Base-by-base conservation (phyloP, 208 protist species). In the Tritrichomonas foetus region DNA sequence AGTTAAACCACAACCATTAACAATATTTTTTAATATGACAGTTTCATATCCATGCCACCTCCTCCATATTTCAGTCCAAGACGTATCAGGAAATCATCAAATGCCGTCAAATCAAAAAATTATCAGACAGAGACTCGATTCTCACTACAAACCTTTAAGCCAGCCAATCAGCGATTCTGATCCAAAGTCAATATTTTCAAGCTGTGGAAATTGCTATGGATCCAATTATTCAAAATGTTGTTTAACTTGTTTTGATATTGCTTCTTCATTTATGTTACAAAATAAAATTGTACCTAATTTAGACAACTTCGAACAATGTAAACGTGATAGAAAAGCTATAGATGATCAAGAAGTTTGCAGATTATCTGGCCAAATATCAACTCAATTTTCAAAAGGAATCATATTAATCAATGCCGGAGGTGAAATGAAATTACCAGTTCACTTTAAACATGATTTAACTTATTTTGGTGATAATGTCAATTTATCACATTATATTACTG, bases 401-500 rank as follows among this genome's bases (percentile, higher is more conserved):
- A 53, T 89, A 22, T 44, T 39, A 27, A 22, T 89, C 39, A 27
- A 8, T n/a, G 78, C 44, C 9, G 78, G 78, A 39, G 78, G 78
- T 33, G 33, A 53, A 27, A 47, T 57, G 33, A 1, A 53, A 89
- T 44, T 49, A 39, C 78, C 78, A 57, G 27, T 89, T 57, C 20
- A 50, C 47, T 89, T 57, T 36, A 89, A 89, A 57, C 27, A 57
- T 49, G 78, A 89, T 57, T 49, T 89, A n/a, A 47, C 78, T 57
- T 61, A 89, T 30, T 89, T 89, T 20, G 78, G 78, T 3, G 44
- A 89, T 39, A 89, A 57, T 16, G 78, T 57, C 13, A 89, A 89
- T 36, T 27, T 89, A 20, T 53, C 78, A 57, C 96, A 97, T 78
- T 95, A 78, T 16, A 96, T 97, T 50, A 93, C 96, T 94, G 50